Percentiles rank a stretch among this genome's conserved stretches.
Evolutionary conservation across 2,329 filamentous ascomycete genomes (phyloP).

Genomic region (Phoma sp.): DNA sequence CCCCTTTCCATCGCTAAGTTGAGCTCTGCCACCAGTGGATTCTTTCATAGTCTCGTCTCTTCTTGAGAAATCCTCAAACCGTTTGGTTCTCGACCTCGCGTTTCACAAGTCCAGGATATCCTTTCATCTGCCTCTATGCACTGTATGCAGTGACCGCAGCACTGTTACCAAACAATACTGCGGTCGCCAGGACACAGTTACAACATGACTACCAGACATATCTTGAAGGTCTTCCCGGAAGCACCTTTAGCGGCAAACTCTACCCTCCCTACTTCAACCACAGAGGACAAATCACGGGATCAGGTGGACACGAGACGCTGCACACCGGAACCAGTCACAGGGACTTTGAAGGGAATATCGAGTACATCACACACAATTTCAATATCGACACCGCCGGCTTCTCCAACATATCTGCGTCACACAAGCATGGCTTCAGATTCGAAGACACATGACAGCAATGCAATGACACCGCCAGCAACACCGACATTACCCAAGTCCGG

Average conservation of each 20-base stretch:
- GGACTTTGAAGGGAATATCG: not conserved
- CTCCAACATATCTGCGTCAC: constrained; percentile 26
- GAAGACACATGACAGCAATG: constrained; percentile 25
- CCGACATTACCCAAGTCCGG: constrained; percentile 27
- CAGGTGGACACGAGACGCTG: constrained; percentile 5
- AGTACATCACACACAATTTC: constrained; percentile 11
- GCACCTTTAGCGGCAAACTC: not conserved
- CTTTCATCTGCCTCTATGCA: constrained; percentile 13
- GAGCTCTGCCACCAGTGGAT: constrained; percentile 1
- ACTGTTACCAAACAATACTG: constrained; percentile 13
- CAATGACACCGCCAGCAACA: constrained; percentile 38
- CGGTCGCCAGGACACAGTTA: constrained; percentile 14
- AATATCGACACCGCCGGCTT: constrained; percentile 37
- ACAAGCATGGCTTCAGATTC: constrained; percentile 23
- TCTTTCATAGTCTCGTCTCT: constrained; percentile 18
- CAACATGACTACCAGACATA: constrained; percentile 21
- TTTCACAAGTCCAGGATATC: constrained; percentile 20
- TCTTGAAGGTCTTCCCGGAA: constrained; percentile 11
- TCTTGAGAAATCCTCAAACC: constrained; percentile 12
- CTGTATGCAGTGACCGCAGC: constrained; percentile 16
- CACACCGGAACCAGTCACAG: not conserved
- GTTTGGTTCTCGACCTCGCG: constrained; percentile 21
- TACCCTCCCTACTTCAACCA: not conserved
- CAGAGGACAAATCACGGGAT: not conserved
- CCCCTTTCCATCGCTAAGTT: not conserved